Evolutionary conservation across 106 monocot genomes (phyloP).

Genomic region (Dendrobium catenatum): DNA sequence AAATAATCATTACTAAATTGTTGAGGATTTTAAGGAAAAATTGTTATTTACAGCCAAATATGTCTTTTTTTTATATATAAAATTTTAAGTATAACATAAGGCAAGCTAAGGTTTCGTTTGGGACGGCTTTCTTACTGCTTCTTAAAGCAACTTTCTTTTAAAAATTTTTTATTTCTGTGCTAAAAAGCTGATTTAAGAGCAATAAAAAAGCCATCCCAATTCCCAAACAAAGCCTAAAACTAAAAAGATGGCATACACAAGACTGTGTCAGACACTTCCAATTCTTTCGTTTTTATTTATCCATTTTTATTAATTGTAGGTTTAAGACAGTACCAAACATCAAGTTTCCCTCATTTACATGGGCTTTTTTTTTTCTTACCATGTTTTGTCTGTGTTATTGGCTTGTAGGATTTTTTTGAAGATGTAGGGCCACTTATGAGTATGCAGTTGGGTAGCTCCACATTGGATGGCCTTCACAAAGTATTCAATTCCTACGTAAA

Average conservation of each 20-base stretch:
- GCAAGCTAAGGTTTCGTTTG: too few species aligned
- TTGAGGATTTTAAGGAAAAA: not conserved
- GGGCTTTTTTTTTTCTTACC: conserved; percentile 5
- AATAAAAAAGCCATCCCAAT: too few species aligned
- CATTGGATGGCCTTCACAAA: conserved; percentile 71
- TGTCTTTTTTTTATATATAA: not conserved
- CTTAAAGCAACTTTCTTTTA: too few species aligned
- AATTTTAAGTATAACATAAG: not conserved
- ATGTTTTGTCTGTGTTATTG: not conserved
- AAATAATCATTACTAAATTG: not conserved
- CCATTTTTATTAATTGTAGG: not conserved
- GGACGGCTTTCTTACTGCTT: too few species aligned
- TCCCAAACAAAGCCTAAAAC: not conserved
- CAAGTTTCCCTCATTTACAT: not conserved
- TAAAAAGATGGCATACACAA: not conserved
- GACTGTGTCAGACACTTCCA: not conserved
- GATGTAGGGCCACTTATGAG: conserved; percentile 81
- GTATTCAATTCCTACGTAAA: conserved; percentile 78
- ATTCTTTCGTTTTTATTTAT: not conserved
- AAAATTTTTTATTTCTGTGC: too few species aligned
- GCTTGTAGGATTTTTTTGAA: conserved; percentile 88
- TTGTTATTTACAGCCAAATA: not conserved
- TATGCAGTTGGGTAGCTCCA: conserved; percentile 80
- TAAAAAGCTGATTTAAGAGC: too few species aligned
- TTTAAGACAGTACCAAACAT: not conserved